Evolutionary conservation across 768 basidiomycete species (phyloP).

Genomic region (Panellus pusillus): DNA sequence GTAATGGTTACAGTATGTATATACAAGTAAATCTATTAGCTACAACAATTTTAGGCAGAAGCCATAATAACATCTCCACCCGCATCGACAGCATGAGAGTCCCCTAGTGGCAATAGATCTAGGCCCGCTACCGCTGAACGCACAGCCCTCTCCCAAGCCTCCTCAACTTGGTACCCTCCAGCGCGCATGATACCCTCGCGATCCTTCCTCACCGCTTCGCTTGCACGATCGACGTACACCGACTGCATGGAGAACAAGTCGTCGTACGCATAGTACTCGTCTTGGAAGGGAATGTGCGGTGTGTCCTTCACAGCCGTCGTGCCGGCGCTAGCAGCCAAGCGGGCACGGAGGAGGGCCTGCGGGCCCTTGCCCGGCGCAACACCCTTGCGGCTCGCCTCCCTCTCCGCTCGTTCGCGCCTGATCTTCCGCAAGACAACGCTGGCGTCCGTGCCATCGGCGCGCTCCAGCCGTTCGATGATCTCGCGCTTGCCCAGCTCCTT

Average conservation of each 20-base stretch:
- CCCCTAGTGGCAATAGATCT: slow-evolving; percentile 54
- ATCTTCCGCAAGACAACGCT: slow-evolving; percentile 65
- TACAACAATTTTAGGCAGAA: slow-evolving; percentile 28
- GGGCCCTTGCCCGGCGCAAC: slow-evolving; percentile 48
- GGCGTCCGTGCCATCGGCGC: slow-evolving; percentile 68
- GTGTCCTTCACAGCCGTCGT: slow-evolving; percentile 65
- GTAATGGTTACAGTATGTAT: not conserved
- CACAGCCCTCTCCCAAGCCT: slow-evolving; percentile 85
- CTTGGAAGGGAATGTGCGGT: slow-evolving; percentile 77
- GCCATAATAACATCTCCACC: slow-evolving; percentile 50
- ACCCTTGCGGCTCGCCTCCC: slow-evolving; percentile 39
- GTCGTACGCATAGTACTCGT: slow-evolving; percentile 75
- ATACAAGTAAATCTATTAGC: too few species aligned
- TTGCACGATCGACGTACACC: slow-evolving; percentile 72
- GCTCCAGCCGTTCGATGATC: slow-evolving; percentile 79
- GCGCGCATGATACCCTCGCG: slow-evolving; percentile 78
- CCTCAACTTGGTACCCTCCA: slow-evolving; percentile 78
- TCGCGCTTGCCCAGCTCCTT: slow-evolving; percentile 69
- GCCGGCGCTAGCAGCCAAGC: slow-evolving; percentile 57
- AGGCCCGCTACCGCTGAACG: slow-evolving; percentile 71
- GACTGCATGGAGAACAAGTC: slow-evolving; percentile 57
- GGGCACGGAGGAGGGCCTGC: slow-evolving; percentile 41
- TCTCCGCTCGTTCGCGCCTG: slow-evolving; percentile 60
- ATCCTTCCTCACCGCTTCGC: slow-evolving; percentile 75
- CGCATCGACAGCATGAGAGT: slow-evolving; percentile 24